These are phyloP conservation scores for Kodamaea nitidulidarum DNA, from an alignment of 805 yeast genomes.

Conservation along the genomic window DNA sequence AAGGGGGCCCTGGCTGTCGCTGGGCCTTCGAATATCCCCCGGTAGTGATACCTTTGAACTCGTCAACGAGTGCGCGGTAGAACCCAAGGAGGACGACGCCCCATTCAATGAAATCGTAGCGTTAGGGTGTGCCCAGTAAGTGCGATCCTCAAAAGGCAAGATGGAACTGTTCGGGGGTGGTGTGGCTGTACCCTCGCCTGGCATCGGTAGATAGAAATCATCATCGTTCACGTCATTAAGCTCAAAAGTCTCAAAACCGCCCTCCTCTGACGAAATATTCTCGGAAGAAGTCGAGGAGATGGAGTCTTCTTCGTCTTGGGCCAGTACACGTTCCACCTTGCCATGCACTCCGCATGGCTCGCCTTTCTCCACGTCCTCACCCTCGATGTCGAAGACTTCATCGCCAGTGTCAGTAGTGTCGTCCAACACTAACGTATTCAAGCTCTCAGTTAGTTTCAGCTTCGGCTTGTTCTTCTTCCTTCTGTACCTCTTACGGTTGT, in stretches of 20 bases:
- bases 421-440: constrained; percentile 6
- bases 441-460: background rate
- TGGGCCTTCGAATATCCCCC: background rate
- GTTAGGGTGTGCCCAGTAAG: constrained; percentile 43
- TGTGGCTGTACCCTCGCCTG: constrained; percentile 29
- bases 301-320: constrained; percentile 22
- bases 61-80: constrained; percentile 14
- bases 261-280: constrained; percentile 9
- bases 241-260: constrained; percentile 8
- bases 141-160: constrained; percentile 28
- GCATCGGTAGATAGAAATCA: constrained; percentile 24
- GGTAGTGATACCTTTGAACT: background rate
- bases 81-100: constrained; percentile 20
- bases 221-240: constrained; percentile 15
- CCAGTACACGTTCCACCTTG: background rate
- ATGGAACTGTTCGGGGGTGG: constrained; percentile 21
- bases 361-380: constrained; percentile 17
- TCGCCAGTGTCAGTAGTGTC: constrained; percentile 14
- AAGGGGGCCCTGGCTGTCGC: too few relatives aligned
- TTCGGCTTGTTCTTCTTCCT: constrained; percentile 10
- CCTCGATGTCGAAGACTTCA: constrained; percentile 31
- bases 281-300: constrained; percentile 12
- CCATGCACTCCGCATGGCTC: constrained; percentile 14
- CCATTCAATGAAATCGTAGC: constrained; percentile 29
- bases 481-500: constrained; percentile 39